phyloP scores from a whole-genome alignment of 306 rosid species.

The Pterocarpus santalinus region DNA sequence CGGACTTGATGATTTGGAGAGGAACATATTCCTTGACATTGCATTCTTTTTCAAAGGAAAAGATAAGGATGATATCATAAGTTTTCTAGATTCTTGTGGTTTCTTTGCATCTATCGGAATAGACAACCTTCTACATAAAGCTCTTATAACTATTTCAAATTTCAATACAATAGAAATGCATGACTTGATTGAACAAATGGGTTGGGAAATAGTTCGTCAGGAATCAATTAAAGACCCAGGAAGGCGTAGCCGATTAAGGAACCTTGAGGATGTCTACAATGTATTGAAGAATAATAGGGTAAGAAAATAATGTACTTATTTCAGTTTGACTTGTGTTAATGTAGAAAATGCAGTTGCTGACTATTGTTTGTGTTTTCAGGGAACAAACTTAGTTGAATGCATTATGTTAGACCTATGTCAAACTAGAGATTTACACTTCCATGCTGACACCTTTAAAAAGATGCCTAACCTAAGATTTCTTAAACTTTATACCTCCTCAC shows the following conservation, averaged over 20 bases:
- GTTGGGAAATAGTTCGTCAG: neutral
- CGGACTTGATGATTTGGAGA: neutral
- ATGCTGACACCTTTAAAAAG: neutral
- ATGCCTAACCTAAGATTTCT: neutral
- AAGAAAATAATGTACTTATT: neutral
- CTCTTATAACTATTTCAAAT: neutral
- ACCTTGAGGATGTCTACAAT: neutral
- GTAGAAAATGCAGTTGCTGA: neutral
- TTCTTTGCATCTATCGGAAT: neutral
- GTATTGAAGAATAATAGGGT: neutral
- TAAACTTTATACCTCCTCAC: too few relatives aligned
- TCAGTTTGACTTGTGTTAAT: neutral
- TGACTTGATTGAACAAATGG: constrained; percentile 39
- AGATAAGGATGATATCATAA: neutral
- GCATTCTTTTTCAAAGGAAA: neutral
- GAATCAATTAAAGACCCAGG: neutral
- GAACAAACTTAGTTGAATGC: neutral
- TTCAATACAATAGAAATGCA: constrained; percentile 20
- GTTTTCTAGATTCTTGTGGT: neutral
- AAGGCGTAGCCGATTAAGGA: neutral
- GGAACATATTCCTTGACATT: too few relatives aligned
- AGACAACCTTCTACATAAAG: neutral
- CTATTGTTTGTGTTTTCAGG: neutral
- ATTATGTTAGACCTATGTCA: neutral
- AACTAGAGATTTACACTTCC: neutral